Percentiles rank a stretch among this genome's conserved stretches.
Conservation (phyloP, 176 grass and related monocot genomes). For the Avena insularis region DNA sequence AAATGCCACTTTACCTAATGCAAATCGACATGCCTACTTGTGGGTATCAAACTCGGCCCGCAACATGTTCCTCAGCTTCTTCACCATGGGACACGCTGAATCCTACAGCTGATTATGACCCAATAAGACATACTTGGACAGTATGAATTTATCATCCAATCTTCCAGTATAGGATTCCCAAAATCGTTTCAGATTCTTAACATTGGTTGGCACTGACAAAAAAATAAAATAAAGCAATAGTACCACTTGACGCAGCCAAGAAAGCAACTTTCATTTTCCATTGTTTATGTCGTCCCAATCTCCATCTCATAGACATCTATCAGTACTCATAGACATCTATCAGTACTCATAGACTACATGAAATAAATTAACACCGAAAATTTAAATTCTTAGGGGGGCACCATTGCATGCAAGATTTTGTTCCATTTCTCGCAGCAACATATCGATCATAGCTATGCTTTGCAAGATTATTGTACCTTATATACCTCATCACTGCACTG, state of each 20-base stretch:
- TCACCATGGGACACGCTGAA: neutral
- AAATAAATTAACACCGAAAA: conserved; percentile 1
- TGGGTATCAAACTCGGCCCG: conserved; percentile 51
- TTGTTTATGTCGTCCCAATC: conserved; percentile 32
- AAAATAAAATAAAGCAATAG: neutral
- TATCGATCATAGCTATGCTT: conserved; percentile 35
- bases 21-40: conserved; percentile 43
- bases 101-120: conserved; percentile 26
- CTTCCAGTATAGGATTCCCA: conserved; percentile 51
- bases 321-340: conserved; percentile 14
- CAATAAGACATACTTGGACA: conserved; percentile 34
- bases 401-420: conserved; percentile 46
- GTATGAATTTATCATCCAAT: conserved; percentile 37
- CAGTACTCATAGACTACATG: conserved; percentile 3
- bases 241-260: conserved; percentile 32
- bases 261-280: conserved; percentile 28
- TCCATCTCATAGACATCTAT: conserved; percentile 23
- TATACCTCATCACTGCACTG: conserved; percentile 26
- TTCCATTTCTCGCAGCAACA: conserved; percentile 30
- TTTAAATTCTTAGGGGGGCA: conserved; percentile 25
- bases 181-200: conserved; percentile 42
- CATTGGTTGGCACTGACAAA: conserved; percentile 28
- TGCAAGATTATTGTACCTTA: conserved; percentile 31
- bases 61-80: conserved; percentile 44
- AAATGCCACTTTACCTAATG: conserved; percentile 54